These are phyloP conservation scores for Pichia sp. DNA, from an alignment of 1,139 yeast species.

Conservation along the genomic window DNA sequence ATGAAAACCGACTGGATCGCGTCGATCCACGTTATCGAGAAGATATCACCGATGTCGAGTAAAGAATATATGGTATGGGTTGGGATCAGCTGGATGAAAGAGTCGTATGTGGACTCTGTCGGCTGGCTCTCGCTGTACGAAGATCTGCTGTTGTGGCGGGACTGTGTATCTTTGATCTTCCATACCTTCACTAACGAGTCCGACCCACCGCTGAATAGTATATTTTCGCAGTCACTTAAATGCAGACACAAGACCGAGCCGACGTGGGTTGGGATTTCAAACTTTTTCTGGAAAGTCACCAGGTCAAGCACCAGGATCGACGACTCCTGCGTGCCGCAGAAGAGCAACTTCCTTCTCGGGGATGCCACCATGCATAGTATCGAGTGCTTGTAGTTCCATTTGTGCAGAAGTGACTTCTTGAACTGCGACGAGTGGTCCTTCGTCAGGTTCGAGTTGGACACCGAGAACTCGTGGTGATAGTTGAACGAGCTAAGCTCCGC, in stretches of 20 bases:
- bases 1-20: constrained; percentile 59
- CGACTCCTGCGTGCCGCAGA: constrained; percentile 95
- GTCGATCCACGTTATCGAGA: constrained; percentile 72
- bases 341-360: constrained; percentile 53
- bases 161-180: constrained; percentile 42
- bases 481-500: constrained; percentile 9
- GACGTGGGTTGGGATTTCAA: constrained; percentile 52
- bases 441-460: constrained; percentile 8
- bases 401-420: constrained; percentile 43
- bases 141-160: neutral
- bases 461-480: constrained; percentile 17
- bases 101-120: constrained; percentile 3
- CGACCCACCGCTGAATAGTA: constrained; percentile 79
- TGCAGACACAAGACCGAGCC: constrained; percentile 65
- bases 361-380: constrained; percentile 75
- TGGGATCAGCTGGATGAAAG: constrained; percentile 14
- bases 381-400: constrained; percentile 72
- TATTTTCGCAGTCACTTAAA: constrained; percentile 53
- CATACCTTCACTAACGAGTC: constrained; percentile 87
- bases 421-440: constrained; percentile 16
- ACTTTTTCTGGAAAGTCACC: constrained; percentile 52
- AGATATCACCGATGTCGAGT: constrained; percentile 90
- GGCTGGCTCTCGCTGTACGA: neutral
- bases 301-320: constrained; percentile 69
- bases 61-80: constrained; percentile 71